Percentiles rank a stretch among this genome's conserved stretches.
phyloP scores from a whole-genome alignment of 2,329 filamentous ascomycete species.

The Phyllosticta paracitricarpa region DNA sequence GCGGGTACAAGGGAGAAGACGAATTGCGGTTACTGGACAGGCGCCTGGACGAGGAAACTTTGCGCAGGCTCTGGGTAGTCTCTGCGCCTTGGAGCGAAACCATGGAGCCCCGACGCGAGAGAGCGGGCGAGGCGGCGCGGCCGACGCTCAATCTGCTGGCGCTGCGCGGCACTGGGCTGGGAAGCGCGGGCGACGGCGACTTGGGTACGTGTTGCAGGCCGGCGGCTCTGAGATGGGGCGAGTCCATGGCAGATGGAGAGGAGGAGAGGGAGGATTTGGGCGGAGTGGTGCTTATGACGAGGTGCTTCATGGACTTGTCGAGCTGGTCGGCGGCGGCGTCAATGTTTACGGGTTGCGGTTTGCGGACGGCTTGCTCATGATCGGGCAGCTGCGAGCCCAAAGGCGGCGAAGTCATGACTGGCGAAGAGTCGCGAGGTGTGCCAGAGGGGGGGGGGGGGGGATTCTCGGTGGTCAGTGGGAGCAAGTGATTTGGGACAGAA shows the following conservation, averaged over 20 bases:
- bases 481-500: neutral
- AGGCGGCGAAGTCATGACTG: neutral
- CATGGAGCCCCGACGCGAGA: conserved; percentile 17
- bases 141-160: conserved; percentile 32
- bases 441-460: too few species aligned
- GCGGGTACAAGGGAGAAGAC: conserved; percentile 25
- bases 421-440: neutral
- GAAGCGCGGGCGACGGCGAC: conserved; percentile 15
- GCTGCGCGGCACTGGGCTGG: conserved; percentile 31
- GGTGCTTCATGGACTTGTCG: conserved; percentile 24
- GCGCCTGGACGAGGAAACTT: conserved; percentile 27
- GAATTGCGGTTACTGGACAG: conserved; percentile 34
- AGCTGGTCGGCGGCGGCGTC: conserved; percentile 22
- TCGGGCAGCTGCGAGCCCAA: neutral
- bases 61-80: conserved; percentile 24
- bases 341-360: conserved; percentile 23
- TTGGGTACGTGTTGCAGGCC: conserved; percentile 18
- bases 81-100: conserved; percentile 2
- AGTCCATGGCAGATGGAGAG: conserved; percentile 20
- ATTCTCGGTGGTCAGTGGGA: neutral
- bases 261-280: conserved; percentile 20
- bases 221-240: conserved; percentile 16
- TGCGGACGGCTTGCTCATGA: neutral
- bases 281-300: conserved; percentile 26
- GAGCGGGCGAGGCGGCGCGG: conserved; percentile 32